Evolutionary conservation across 352 stramenopile genomes (phyloP).

Genomic region (Phytophthora quininea): DNA sequence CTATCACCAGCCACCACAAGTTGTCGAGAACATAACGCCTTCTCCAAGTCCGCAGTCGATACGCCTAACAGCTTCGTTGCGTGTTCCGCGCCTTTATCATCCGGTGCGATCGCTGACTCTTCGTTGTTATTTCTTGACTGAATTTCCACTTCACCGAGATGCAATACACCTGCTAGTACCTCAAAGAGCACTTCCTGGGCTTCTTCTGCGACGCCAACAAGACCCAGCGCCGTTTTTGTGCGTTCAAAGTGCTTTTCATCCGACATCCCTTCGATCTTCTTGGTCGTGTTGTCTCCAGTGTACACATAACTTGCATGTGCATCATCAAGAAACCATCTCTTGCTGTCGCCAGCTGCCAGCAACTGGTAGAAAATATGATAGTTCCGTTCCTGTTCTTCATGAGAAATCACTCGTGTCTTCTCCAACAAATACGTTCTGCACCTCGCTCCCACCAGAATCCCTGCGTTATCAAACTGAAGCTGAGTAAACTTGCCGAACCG

Average conservation of each 20-base stretch:
- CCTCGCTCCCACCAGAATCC: constrained; percentile 72
- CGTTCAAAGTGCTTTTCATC: constrained; percentile 74
- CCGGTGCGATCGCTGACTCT: constrained; percentile 55
- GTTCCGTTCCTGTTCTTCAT: constrained; percentile 72
- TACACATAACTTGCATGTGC: constrained; percentile 60
- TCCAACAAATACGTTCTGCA: constrained; percentile 94
- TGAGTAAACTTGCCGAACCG: constrained; percentile 98
- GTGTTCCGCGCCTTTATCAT: constrained; percentile 40
- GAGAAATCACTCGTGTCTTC: constrained; percentile 89
- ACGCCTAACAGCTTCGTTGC: constrained; percentile 67
- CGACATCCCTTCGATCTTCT: constrained; percentile 78
- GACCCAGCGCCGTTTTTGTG: constrained; percentile 64
- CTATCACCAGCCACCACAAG: constrained; percentile 84
- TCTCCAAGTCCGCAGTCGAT: constrained; percentile 55
- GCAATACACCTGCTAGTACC: constrained; percentile 92
- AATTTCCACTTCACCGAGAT: constrained; percentile 97
- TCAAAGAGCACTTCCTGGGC: constrained; percentile 71
- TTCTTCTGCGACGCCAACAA: constrained; percentile 67
- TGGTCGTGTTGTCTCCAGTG: constrained; percentile 58
- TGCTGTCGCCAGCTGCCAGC: constrained; percentile 33
- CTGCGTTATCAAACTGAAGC: constrained; percentile 89
- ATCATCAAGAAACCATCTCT: constrained; percentile 60
- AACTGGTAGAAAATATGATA: constrained; percentile 89
- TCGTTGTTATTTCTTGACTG: constrained; percentile 78
- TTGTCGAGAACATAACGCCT: constrained; percentile 71